These are phyloP conservation scores for Mucor mucedo DNA, from an alignment of 371 early-diverging fungal species.

Conservation along the genomic window DNA sequence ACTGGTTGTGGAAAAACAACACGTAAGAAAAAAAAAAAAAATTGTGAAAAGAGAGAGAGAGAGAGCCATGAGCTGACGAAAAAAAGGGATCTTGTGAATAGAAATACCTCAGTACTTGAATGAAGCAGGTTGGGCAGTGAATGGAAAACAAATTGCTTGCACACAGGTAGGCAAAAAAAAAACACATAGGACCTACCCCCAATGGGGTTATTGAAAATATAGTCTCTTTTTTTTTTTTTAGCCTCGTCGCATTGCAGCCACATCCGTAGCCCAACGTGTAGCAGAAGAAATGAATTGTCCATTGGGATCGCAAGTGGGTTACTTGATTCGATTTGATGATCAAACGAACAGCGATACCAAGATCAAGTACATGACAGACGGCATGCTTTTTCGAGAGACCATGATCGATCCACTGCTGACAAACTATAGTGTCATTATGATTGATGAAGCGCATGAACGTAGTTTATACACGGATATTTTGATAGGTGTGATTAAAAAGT, in stretches of 20 bases:
- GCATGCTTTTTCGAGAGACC: slow-evolving; percentile 84
- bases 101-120: slow-evolving; percentile 84
- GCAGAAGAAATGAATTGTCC: slow-evolving; percentile 87
- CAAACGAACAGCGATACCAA: slow-evolving; percentile 64
- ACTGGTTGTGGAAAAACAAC: slow-evolving; percentile 79
- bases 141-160: slow-evolving; percentile 73
- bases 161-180: slow-evolving; percentile 58
- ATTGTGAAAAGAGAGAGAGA: too few species aligned
- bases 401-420: slow-evolving; percentile 75
- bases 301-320: slow-evolving; percentile 71
- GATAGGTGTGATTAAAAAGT: slow-evolving; percentile 80
- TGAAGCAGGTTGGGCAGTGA: slow-evolving; percentile 69
- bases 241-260: slow-evolving; percentile 97
- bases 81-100: slow-evolving; percentile 18
- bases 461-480: slow-evolving; percentile 87
- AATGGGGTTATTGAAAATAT: too few species aligned
- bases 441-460: slow-evolving; percentile 95
- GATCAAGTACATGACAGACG: slow-evolving; percentile 93
- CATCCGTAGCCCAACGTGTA: slow-evolving; percentile 95
- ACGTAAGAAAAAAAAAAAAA: too few species aligned
- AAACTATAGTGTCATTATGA: slow-evolving; percentile 84
- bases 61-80: too few species aligned
- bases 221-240: slow-evolving; percentile 25
- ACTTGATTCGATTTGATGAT: slow-evolving; percentile 80
- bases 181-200: background rate